Evolutionary conservation across 306 rosid species (phyloP), one percentile per base, ranked within the genome.

Genomic region (Rosa chinensis): DNA sequence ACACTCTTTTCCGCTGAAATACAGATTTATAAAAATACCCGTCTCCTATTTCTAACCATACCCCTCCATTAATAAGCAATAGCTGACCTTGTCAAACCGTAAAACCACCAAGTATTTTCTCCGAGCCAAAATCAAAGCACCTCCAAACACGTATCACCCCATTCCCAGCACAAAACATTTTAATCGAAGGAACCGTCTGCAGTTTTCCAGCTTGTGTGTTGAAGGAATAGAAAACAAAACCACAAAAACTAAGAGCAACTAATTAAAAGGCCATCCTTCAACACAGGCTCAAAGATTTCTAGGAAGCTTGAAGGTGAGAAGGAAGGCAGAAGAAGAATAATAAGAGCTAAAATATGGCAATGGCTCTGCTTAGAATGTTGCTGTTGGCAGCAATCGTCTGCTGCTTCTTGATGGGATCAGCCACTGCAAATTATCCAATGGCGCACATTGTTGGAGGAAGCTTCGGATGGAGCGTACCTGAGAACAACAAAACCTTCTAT

Each of bases 401-500:
- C 75, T 77, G 78, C 75, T 35, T 79, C 44, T 1, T 84, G 49
- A 74, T 89, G 71, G 86, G 47, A 32, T n/a, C 76, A 2, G 87
- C 73, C 35, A 73, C 43, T 67, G 92, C 90, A 48, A 13, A 48
- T 48, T 48, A 12, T 11, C 63, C 63, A 17, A 32, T 79, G 40
- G 84, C 74, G 72, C 96, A 94, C 82, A 42, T 83, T 63, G 94
- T 94, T 1, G 98, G 97, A 75, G 97, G 85, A 32, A 7, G n/a
- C 7, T 10, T 28, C 6, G 97, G 98, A 25, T 94, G 97, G 98
- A 70, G 25, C n/a, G 21, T 82, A 17, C 98, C 98, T 8, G 8
- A 0, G 2, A 76, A 80, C 76, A 1, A 7, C 80, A 0, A 4
- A 21, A 69, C 74, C 72, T 90, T 63, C 73, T 94, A 23, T n/a